phyloP scores from a whole-genome alignment of 2,329 filamentous ascomycete genomes.

The Cytospora paraplurivora region DNA sequence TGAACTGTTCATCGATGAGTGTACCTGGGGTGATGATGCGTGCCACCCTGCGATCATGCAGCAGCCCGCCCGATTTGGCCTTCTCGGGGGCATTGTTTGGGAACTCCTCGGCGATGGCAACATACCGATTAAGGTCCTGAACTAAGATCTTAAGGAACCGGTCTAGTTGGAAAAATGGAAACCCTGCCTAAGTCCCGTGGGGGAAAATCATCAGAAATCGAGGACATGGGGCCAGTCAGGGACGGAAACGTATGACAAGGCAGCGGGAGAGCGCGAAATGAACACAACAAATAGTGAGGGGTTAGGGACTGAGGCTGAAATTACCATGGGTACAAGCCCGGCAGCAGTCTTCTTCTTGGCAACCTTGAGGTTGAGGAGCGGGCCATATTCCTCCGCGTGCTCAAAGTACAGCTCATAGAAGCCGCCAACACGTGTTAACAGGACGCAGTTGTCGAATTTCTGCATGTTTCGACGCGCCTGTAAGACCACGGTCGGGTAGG shows the following conservation, averaged over 20 bases:
- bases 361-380: conserved; percentile 85
- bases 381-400: conserved; percentile 86
- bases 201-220: conserved; percentile 33
- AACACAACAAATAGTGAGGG: not conserved
- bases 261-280: conserved; percentile 14
- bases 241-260: conserved; percentile 25
- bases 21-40: conserved; percentile 93
- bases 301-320: conserved; percentile 19
- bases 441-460: conserved; percentile 85
- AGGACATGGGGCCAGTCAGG: conserved; percentile 5
- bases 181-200: conserved; percentile 67
- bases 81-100: conserved; percentile 70
- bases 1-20: conserved; percentile 95
- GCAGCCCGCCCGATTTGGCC: conserved; percentile 72
- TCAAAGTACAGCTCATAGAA: conserved; percentile 99
- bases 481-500: conserved; percentile 85
- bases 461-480: conserved; percentile 88
- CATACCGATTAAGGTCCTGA: conserved; percentile 85
- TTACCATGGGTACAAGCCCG: conserved; percentile 82
- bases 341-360: conserved; percentile 77
- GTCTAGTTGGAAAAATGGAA: conserved; percentile 90
- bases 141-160: conserved; percentile 91
- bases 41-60: conserved; percentile 83
- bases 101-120: conserved; percentile 93
- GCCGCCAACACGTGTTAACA: conserved; percentile 88